phyloP scores from a whole-genome alignment of 2,329 filamentous ascomycete species.

The Diaporthe sp. region DNA sequence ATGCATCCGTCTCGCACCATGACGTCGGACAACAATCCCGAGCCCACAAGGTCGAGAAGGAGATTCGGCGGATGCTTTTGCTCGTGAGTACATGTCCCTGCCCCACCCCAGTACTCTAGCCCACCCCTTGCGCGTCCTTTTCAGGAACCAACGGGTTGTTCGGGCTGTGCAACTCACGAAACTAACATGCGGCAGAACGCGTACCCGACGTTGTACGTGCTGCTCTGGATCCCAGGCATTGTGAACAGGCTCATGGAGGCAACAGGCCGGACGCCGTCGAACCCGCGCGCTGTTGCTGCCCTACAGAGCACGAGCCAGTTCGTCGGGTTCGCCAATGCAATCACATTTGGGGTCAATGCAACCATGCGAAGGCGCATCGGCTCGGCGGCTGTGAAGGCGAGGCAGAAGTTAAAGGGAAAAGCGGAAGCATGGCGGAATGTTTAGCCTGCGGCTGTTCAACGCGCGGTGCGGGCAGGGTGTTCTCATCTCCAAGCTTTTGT shows the following conservation, averaged over 20 bases:
- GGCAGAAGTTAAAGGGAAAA: not conserved
- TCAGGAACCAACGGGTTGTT: not conserved
- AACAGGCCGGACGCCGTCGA: not conserved
- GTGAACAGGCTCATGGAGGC: conserved; percentile 24
- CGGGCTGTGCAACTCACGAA: not conserved
- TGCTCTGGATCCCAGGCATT: conserved; percentile 18
- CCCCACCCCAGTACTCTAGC: not conserved
- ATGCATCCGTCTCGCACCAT: not conserved
- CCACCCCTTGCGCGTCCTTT: not conserved
- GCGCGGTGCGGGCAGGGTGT: not conserved
- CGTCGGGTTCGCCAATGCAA: conserved; percentile 23
- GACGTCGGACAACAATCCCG: not conserved
- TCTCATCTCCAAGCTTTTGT: not conserved
- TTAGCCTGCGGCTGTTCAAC: not conserved
- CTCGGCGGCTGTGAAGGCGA: not conserved
- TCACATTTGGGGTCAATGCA: conserved; percentile 19
- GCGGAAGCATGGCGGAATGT: conserved; percentile 8
- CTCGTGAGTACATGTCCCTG: not conserved
- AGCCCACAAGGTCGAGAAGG: conserved; percentile 13
- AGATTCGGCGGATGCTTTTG: conserved; percentile 7
- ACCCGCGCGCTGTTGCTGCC: conserved; percentile 1
- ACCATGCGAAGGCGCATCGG: conserved; percentile 7
- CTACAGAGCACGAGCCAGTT: conserved; percentile 21
- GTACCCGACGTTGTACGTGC: conserved; percentile 17
- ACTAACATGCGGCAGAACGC: not conserved